Evolutionary conservation across 2,329 filamentous ascomycete species (phyloP).

Genomic region (Venturia pyrina): DNA sequence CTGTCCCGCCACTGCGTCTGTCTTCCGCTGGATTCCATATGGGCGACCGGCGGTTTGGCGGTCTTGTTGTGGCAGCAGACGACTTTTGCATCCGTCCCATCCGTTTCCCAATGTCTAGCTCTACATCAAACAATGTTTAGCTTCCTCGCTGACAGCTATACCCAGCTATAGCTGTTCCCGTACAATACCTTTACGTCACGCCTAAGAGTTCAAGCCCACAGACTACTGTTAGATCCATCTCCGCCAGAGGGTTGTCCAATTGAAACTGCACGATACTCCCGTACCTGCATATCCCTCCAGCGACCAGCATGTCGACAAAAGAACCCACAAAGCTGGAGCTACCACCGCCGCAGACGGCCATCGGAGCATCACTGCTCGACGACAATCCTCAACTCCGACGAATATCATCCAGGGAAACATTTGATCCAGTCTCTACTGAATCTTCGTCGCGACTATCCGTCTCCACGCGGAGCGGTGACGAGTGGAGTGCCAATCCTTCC

Average conservation of each 20-base stretch:
- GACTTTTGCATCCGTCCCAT: not conserved
- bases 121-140: not conserved
- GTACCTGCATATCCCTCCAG: not conserved
- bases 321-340: not conserved
- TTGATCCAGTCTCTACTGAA: not conserved
- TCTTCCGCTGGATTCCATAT: not conserved
- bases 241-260: not conserved
- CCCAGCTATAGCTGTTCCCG: not conserved
- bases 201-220: no score
- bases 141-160: not conserved
- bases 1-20: not conserved
- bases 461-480: conserved; percentile 7
- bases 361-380: not conserved
- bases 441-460: not conserved
- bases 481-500: conserved; percentile 9
- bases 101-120: not conserved
- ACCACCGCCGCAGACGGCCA: not conserved
- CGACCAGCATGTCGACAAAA: not conserved
- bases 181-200: no score
- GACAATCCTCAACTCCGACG: not conserved
- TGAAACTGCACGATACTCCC: not conserved
- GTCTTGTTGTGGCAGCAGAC: not conserved
- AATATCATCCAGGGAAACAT: not conserved
- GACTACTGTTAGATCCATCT: not conserved
- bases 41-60: not conserved